Percentiles rank a stretch among this genome's conserved stretches.
These are phyloP conservation scores for Pachyrhizus erosus DNA, from an alignment of 306 rosid genomes.

Conservation along the genomic window DNA sequence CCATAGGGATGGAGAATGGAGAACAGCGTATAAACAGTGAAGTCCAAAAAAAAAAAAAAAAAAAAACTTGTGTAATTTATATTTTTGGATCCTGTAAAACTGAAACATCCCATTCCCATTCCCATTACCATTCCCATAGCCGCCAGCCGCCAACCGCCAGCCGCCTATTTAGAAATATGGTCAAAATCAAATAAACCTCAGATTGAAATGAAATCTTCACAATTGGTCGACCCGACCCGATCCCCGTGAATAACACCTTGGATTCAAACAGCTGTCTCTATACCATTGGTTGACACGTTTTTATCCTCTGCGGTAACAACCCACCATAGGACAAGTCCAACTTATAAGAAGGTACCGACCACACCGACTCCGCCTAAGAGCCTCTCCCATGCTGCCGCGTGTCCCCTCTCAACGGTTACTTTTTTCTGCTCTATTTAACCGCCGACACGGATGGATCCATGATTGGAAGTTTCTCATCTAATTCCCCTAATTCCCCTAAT, in stretches of 20 bases:
- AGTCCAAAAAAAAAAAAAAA: too few relatives aligned
- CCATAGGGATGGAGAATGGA: too few relatives aligned
- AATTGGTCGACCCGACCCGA: too few relatives aligned
- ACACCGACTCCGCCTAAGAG: constrained; percentile 50
- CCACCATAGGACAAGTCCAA: background rate
- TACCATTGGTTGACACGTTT: background rate
- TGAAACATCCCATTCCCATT: too few relatives aligned
- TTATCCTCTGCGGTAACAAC: background rate
- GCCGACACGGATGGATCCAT: background rate
- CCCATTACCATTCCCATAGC: too few relatives aligned
- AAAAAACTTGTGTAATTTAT: too few relatives aligned
- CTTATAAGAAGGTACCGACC: background rate
- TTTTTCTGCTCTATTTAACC: background rate
- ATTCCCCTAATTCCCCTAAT: background rate
- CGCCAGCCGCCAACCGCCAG: too few relatives aligned
- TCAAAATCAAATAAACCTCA: background rate
- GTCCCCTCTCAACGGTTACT: constrained; percentile 61
- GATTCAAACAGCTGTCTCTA: background rate
- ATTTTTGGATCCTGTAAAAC: too few relatives aligned
- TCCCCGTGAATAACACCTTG: too few relatives aligned
- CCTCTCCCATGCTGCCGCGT: constrained; percentile 41
- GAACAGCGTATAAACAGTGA: too few relatives aligned
- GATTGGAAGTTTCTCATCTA: background rate
- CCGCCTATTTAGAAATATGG: too few relatives aligned
- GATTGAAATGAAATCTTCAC: too few relatives aligned